Percentiles rank a stretch among this genome's conserved stretches.
phyloP scores from a whole-genome alignment of 2,329 filamentous ascomycete species.

The Calonectria crousiana region DNA sequence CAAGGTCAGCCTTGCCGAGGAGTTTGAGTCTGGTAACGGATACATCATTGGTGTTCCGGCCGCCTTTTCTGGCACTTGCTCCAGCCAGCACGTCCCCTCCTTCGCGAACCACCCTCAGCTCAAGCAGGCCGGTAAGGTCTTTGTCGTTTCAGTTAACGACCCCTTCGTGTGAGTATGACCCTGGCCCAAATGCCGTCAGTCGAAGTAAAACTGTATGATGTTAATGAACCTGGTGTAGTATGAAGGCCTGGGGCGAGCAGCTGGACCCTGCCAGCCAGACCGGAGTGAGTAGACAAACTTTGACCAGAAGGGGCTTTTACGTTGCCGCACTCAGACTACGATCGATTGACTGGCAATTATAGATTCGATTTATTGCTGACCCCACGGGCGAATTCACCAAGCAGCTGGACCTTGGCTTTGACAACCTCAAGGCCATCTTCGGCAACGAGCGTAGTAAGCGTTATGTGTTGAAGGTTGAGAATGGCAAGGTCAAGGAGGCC shows the following conservation, averaged over 20 bases:
- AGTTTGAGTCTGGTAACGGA: conserved; percentile 78
- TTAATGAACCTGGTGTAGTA: conserved; percentile 62
- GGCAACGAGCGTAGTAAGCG: conserved; percentile 87
- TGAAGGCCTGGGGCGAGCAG: conserved; percentile 87
- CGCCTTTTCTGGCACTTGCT: conserved; percentile 75
- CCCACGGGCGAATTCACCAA: conserved; percentile 84
- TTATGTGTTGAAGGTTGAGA: conserved; percentile 84
- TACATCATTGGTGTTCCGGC: conserved; percentile 89
- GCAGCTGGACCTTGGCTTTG: conserved; percentile 85
- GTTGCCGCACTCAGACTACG: neutral
- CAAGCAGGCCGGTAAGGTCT: conserved; percentile 84
- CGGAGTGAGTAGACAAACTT: conserved; percentile 71
- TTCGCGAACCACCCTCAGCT: conserved; percentile 86
- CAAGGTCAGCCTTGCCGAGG: conserved; percentile 87
- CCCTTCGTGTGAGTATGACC: conserved; percentile 82
- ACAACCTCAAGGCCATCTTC: conserved; percentile 76
- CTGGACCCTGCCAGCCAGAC: conserved; percentile 82
- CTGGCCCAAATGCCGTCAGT: neutral
- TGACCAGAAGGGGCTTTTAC: neutral
- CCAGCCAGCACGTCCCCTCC: conserved; percentile 80
- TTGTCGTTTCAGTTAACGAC: conserved; percentile 94
- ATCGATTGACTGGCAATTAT: conserved; percentile 16
- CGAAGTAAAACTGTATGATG: neutral
- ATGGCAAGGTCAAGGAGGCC: conserved; percentile 85
- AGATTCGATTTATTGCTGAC: conserved; percentile 93